A percentile compares a stretch with the other conserved stretches of the same genome.
Conservation (phyloP, 169 alveolate genomes). For the Neospora caninum region DNA sequence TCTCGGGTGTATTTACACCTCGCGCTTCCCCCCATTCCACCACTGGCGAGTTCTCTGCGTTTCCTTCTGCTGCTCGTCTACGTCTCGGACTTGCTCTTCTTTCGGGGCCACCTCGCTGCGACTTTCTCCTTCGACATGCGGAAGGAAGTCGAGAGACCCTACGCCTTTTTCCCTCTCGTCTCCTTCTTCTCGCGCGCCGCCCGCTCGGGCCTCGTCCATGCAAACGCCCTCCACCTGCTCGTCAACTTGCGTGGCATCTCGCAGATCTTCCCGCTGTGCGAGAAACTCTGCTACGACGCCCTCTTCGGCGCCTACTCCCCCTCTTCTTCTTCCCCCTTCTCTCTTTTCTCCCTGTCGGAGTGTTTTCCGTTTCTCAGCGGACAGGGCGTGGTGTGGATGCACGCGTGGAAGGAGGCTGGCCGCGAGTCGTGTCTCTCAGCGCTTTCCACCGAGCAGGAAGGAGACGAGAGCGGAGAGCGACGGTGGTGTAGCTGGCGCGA, state of each 20-base stretch:
- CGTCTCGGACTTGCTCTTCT: background rate
- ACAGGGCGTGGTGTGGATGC: too few relatives aligned
- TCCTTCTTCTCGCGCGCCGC: background rate
- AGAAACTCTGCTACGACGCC: constrained; percentile 2
- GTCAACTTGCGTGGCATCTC: background rate
- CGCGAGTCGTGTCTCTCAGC: too few relatives aligned
- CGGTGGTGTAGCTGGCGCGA: background rate
- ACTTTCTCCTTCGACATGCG: background rate
- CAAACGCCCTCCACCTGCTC: background rate
- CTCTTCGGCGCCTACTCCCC: background rate
- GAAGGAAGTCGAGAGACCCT: background rate
- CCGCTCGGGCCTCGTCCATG: background rate
- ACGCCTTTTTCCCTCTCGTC: background rate
- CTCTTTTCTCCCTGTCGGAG: background rate
- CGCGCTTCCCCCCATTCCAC: background rate
- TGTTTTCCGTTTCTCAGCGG: background rate
- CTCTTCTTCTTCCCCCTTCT: background rate
- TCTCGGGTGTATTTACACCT: too few relatives aligned
- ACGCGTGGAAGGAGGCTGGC: too few relatives aligned
- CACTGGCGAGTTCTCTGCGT: background rate
- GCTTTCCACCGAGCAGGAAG: background rate
- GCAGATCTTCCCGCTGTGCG: background rate
- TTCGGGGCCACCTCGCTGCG: background rate
- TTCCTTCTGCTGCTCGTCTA: background rate
- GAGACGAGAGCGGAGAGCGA: background rate